Base-by-base conservation (phyloP, 2,329 filamentous ascomycete species). In the Fusarium paranaense region DNA sequence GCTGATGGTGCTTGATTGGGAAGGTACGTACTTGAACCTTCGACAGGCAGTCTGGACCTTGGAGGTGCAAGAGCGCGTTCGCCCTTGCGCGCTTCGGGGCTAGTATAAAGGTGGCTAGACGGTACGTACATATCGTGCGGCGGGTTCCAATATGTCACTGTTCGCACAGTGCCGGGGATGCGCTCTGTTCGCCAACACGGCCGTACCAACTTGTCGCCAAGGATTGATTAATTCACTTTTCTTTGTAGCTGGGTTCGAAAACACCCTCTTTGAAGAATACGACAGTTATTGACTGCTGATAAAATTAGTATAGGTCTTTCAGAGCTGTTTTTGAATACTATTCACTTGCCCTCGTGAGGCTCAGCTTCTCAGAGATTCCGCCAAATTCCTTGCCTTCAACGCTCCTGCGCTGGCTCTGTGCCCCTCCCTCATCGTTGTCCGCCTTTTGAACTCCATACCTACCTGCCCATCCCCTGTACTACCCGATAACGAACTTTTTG, bases 21-120 rank as follows among this genome's bases (percentile, higher is more conserved):
- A 37, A 62, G 52, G 66, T 72, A 71, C 67, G 71, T 75, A 76
- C 69, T 45, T 25, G 18, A 13, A 45, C 52, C 47, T 35, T n/a
- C 16, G 16, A 50, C 33, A 22, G 27, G 25, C 35, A 11, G n/a
- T 30, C 56, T 57, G 54, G 60, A 42, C 25, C 52, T 32, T 66
- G 63, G n/a, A 35, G 50, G 35, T 63, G 60, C 22, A 16, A 58
- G 37, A 50, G 32, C 57, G 62, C 69, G 71, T 64, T 64, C 69
- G 38, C 22, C 8, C 38, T 63, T 65, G 63, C 71, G 72, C 65
- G 69, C 52, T 32, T 38, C 56, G 11, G 4, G 9, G 11, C 25
- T 5, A 13, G 54, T 42, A 63, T n/a, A 2, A 14, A 59, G 57
- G 6, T 9, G 60, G 66, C 30, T 75, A 73, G 35, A 25, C 5